Percentiles rank a stretch among this genome's conserved stretches.
Evolutionary conservation across 495 filamentous ascomycete species (phyloP).

Genomic region (Saxophila tyrrhenica): DNA sequence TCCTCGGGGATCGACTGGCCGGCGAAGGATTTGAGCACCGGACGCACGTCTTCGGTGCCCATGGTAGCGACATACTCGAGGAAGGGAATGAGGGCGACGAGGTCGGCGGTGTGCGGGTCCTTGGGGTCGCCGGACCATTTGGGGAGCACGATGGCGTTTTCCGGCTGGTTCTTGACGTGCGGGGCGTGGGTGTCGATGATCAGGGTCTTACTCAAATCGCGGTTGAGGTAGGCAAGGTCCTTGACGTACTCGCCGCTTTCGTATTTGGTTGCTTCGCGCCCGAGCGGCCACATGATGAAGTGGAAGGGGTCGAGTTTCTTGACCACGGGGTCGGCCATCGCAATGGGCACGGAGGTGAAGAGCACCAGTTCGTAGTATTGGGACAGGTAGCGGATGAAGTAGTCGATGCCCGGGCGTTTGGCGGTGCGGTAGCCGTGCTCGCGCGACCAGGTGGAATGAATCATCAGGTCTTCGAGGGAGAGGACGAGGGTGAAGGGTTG

Average conservation of each 20-base stretch:
- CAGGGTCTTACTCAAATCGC: slow-evolving; percentile 85
- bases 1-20: slow-evolving; percentile 77
- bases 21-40: slow-evolving; percentile 76
- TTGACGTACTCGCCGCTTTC: slow-evolving; percentile 93
- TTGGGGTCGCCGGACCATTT: slow-evolving; percentile 77
- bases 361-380: slow-evolving; percentile 97
- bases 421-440: slow-evolving; percentile 93
- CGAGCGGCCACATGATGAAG: slow-evolving; percentile 90
- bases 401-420: slow-evolving; percentile 90
- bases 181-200: slow-evolving; percentile 74
- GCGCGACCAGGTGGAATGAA: slow-evolving; percentile 86
- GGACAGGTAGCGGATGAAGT: slow-evolving; percentile 90
- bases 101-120: slow-evolving; percentile 53
- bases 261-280: slow-evolving; percentile 88
- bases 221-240: slow-evolving; percentile 94
- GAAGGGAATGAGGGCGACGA: slow-evolving; percentile 85
- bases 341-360: slow-evolving; percentile 75
- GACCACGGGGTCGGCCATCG: slow-evolving; percentile 73
- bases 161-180: slow-evolving; percentile 75
- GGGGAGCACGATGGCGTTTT: slow-evolving; percentile 83
- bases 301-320: slow-evolving; percentile 93
- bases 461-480: slow-evolving; percentile 82
- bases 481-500: slow-evolving; percentile 89
- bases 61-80: slow-evolving; percentile 94
- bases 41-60: slow-evolving; percentile 72